These are phyloP conservation scores for Xylaria sp. DNA, from an alignment of 2,329 filamentous ascomycete species.

Conservation along the genomic window DNA sequence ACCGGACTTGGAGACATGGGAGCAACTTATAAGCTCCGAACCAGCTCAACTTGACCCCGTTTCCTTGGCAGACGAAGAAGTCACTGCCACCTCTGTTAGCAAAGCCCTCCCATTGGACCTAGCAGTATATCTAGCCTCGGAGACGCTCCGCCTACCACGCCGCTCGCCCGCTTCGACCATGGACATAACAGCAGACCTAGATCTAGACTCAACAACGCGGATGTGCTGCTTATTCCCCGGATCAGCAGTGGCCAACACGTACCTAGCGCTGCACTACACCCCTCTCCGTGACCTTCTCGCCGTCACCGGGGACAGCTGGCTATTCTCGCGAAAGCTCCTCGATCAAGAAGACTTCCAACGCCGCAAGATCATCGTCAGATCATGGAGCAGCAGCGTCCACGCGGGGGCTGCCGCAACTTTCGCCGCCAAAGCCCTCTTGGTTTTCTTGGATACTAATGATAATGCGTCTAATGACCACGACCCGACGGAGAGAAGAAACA, in stretches of 20 bases:
- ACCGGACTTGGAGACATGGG: conserved; percentile 59
- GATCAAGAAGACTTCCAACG: conserved; percentile 57
- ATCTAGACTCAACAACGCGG: conserved; percentile 44
- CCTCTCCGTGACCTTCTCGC: conserved; percentile 68
- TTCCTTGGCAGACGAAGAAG: conserved; percentile 50
- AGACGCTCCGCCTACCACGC: conserved; percentile 46
- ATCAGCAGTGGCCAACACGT: conserved; percentile 62
- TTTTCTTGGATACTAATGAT: conserved; percentile 53
- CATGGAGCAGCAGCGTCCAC: conserved; percentile 50
- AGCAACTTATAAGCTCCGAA: conserved; percentile 46
- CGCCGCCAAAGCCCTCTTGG: conserved; percentile 63
- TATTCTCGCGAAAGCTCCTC: conserved; percentile 65
- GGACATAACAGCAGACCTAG: conserved; percentile 38
- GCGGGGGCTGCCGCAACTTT: conserved; percentile 60
- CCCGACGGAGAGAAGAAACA: conserved; percentile 5
- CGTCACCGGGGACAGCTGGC: conserved; percentile 68
- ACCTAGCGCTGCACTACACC: conserved; percentile 67
- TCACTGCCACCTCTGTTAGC: conserved; percentile 53
- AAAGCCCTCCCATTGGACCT: conserved; percentile 45
- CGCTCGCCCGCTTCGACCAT: conserved; percentile 35
- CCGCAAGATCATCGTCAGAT: conserved; percentile 59
- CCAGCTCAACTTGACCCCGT: conserved; percentile 43
- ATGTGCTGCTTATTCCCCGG: conserved; percentile 58
- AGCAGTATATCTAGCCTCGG: conserved; percentile 47
- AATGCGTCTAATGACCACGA: conserved; percentile 35